These are phyloP conservation scores for Trichoderma erinaceum DNA, from an alignment of 495 filamentous ascomycete genomes.

Conservation along the genomic window DNA sequence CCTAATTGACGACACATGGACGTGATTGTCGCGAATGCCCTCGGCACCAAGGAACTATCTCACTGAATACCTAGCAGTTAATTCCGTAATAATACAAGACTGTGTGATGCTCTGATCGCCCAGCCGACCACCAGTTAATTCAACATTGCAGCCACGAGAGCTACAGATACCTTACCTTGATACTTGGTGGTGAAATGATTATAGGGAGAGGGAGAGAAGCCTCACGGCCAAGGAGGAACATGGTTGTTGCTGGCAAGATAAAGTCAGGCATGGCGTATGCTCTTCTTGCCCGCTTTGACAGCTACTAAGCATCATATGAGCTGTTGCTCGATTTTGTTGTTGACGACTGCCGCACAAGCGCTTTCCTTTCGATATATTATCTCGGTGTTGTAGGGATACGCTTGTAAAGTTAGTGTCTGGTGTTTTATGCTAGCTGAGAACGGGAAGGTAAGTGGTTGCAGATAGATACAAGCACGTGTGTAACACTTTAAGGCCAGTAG, in stretches of 20 bases:
- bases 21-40: not conserved
- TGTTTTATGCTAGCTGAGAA: too few relatives aligned
- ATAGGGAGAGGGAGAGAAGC: not conserved
- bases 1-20: not conserved
- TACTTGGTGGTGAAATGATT: not conserved
- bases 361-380: not conserved
- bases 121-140: slow-evolving; percentile 3
- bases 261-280: not conserved
- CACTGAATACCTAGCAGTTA: not conserved
- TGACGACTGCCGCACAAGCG: not conserved
- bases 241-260: not conserved
- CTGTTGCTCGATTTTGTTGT: not conserved
- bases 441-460: too few relatives aligned
- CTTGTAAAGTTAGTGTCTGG: too few relatives aligned
- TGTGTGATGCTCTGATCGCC: not conserved
- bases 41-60: not conserved
- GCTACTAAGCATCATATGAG: not conserved
- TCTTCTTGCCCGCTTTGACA: not conserved
- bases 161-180: not conserved
- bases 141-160: not conserved
- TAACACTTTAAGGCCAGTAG: too few relatives aligned
- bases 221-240: not conserved
- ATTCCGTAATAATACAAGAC: slow-evolving; percentile 3
- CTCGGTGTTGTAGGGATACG: too few relatives aligned
- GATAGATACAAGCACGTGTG: too few relatives aligned